Evolutionary conservation across 2,329 filamentous ascomycete genomes (phyloP).

Genomic region (Botrytis sinoallii): DNA sequence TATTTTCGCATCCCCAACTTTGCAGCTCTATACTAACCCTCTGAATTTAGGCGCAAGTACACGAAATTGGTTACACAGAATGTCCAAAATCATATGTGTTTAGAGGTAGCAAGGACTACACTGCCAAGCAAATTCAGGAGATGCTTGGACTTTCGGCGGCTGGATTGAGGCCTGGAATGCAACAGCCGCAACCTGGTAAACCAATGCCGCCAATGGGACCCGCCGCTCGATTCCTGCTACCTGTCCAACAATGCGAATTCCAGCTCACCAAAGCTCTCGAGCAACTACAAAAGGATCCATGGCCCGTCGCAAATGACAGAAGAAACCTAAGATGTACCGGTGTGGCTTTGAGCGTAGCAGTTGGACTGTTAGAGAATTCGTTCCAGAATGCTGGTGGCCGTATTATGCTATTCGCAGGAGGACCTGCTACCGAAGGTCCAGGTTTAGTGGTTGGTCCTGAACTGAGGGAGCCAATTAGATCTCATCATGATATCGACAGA

Average conservation of each 20-base stretch:
- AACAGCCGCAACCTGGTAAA: constrained; percentile 71
- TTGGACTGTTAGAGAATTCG: constrained; percentile 86
- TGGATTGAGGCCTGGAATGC: constrained; percentile 65
- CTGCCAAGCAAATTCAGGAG: constrained; percentile 98
- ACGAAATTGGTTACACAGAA: constrained; percentile 96
- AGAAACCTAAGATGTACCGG: constrained; percentile 89
- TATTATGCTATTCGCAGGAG: constrained; percentile 96
- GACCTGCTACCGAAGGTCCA: constrained; percentile 90
- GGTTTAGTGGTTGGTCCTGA: constrained; percentile 97
- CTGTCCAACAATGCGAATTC: constrained; percentile 93
- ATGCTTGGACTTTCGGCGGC: constrained; percentile 85
- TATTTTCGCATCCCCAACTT: not conserved
- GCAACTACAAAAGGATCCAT: constrained; percentile 93
- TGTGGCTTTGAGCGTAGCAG: constrained; percentile 91
- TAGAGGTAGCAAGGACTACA: constrained; percentile 94
- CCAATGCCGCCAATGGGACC: constrained; percentile 73
- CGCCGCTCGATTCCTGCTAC: constrained; percentile 85
- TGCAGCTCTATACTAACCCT: not conserved
- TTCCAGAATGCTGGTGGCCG: constrained; percentile 94
- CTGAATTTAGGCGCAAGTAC: constrained; percentile 74
- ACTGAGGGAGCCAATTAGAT: constrained; percentile 92
- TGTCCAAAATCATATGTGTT: constrained; percentile 99
- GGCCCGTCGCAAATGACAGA: constrained; percentile 93
- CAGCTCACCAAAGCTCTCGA: constrained; percentile 95
- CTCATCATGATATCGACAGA: constrained; percentile 96